A percentile compares a stretch with the other conserved stretches of the same genome.
Evolutionary conservation across 306 rosid species (phyloP).

Genomic region (peach (Prunus persica)): DNA sequence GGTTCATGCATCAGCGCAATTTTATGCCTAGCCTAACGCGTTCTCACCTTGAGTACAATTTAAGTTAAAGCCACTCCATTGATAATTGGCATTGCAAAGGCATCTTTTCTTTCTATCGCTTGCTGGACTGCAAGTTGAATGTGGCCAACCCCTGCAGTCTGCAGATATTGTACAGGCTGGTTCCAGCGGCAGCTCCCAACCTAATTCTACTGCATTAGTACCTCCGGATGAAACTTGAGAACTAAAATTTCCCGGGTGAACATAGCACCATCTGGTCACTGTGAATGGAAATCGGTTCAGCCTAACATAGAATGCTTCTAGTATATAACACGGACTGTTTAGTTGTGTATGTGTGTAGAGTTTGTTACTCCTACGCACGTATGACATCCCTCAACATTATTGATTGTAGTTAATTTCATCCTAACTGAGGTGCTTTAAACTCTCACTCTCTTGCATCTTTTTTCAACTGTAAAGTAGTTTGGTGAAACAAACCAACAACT

Average conservation of each 20-base stretch:
- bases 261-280: conserved; percentile 33
- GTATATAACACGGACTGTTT: too few relatives aligned
- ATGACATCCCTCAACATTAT: too few relatives aligned
- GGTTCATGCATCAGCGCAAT: background rate
- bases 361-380: too few relatives aligned
- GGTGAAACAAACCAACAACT: too few relatives aligned
- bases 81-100: conserved; percentile 32
- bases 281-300: conserved; percentile 38
- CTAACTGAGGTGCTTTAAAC: conserved; percentile 19
- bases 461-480: too few relatives aligned
- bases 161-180: conserved; percentile 36
- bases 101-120: conserved; percentile 43
- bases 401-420: conserved; percentile 13
- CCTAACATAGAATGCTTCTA: too few relatives aligned
- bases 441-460: too few relatives aligned
- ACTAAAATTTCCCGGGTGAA: background rate
- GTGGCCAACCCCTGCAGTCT: conserved; percentile 54
- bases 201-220: conserved; percentile 32
- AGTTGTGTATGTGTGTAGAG: too few relatives aligned
- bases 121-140: conserved; percentile 50
- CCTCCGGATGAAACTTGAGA: background rate
- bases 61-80: conserved; percentile 42
- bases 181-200: conserved; percentile 47
- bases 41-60: conserved; percentile 50
- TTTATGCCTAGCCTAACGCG: background rate